Base-by-base conservation (phyloP, 768 basidiomycete species). In the Boletus sp. region DNA sequence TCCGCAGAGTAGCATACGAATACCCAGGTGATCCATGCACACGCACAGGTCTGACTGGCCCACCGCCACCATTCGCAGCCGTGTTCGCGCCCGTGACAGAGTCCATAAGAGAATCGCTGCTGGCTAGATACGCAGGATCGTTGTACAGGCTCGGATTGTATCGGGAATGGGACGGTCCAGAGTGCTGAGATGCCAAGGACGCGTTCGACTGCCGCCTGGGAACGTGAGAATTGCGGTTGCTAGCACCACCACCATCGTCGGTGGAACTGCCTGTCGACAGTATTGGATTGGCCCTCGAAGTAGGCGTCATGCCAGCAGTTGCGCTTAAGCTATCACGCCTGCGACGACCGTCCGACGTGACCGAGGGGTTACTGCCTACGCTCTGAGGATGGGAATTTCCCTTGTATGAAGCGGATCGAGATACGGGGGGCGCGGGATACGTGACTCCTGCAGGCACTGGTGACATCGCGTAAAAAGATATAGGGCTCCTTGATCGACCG, bases 371-470 rank as follows among this genome's bases (percentile, higher is more conserved):
- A 25, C 58, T 58, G 1, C 45, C 40, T 0, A 47, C 48, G 10
- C 40, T 45, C 19, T 54, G 53, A 40, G 50, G 23, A 46, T 56
- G 27, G 5, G 42, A 1, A 8, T 41, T 38, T 14, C 39, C 50
- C 3, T 44, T 56, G 47, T 55, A 64, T 5, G 51, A 15, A n/a
- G 60, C 57, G 0, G 63, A 61, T 23, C 69, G 70, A 17, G 64
- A 58, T 40, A 70, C 50, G 14, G 69, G 70, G 33, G 69, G 69
- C 1, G 52, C 63, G 7, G 69, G 66, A 30, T 70, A 70, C 3
- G 57, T 56, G 37, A 69, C 25, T 0, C 63, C 69, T 9, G 54
- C 15, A 32, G 69, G 69, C 8, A 65, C 61, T 8, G 69, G 60
- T 10, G 69, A 61, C 13, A 60, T 27, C 3, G 69, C 63, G 15